Evolutionary conservation across 257 asterid species (phyloP).

Genomic region (Plantago major): DNA sequence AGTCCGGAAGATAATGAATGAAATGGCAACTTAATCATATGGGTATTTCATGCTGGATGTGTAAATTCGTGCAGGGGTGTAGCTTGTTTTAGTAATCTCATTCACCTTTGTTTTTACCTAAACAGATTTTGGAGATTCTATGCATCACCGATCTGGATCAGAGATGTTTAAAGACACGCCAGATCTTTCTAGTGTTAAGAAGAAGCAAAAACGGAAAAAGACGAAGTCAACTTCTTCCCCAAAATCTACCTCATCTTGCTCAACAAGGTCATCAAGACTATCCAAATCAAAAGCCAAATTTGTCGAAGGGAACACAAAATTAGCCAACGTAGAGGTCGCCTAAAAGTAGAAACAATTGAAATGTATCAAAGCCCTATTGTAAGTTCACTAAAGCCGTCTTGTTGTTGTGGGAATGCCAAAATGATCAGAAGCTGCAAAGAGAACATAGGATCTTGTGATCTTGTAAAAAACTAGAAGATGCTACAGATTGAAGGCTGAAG

Average conservation of each 20-base stretch:
- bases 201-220: constrained; percentile 72
- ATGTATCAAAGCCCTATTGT: constrained; percentile 1
- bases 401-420: not conserved
- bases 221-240: constrained; percentile 49
- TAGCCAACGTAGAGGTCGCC: constrained; percentile 63
- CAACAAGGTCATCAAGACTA: constrained; percentile 35
- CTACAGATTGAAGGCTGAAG: constrained; percentile 17
- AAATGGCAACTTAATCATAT: too few relatives aligned
- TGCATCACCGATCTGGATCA: constrained; percentile 14
- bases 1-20: too few relatives aligned
- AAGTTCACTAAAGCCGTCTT: constrained; percentile 18
- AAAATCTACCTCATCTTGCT: constrained; percentile 26
- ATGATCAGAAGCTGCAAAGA: constrained; percentile 7
- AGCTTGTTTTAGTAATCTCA: not conserved
- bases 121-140: constrained; percentile 19
- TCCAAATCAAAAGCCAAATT: constrained; percentile 50
- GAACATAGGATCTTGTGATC: constrained; percentile 1
- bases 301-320: constrained; percentile 41
- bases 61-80: not conserved
- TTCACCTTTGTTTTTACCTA: not conserved
- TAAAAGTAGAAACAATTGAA: constrained; percentile 17
- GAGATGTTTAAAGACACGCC: constrained; percentile 33
- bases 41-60: too few relatives aligned
- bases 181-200: constrained; percentile 34
- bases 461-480: constrained; percentile 1